Evolutionary conservation across 116 monocot genomes (phyloP).

Genomic region (Trichopus zeylanicus): DNA sequence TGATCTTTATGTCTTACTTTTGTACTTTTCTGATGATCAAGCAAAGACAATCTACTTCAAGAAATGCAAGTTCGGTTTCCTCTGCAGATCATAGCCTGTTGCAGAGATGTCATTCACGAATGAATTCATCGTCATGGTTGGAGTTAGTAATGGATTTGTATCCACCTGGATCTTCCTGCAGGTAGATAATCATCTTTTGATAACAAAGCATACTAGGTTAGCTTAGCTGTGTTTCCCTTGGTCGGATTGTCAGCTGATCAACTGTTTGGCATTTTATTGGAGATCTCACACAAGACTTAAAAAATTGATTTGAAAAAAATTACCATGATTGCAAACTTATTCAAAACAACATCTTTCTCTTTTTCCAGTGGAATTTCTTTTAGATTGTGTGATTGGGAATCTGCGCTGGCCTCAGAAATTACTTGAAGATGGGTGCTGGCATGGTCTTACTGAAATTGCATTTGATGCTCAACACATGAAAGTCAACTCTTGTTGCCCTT

Average conservation of each 20-base stretch:
- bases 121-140: slow-evolving; percentile 51
- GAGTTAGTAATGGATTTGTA: slow-evolving; percentile 71
- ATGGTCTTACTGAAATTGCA: not conserved
- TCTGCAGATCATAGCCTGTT: slow-evolving; percentile 21
- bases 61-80: slow-evolving; percentile 30
- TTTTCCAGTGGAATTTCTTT: no score
- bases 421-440: not conserved
- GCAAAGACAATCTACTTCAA: slow-evolving; percentile 82
- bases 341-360: no score
- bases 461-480: not conserved
- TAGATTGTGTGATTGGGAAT: no score
- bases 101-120: slow-evolving; percentile 24
- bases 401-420: not conserved
- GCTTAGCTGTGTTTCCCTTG: not conserved
- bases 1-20: no score
- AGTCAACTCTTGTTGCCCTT: no score
- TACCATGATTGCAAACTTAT: no score
- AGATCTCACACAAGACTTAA: no score
- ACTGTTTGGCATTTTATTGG: no score
- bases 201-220: not conserved
- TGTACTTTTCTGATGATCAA: slow-evolving; percentile 56
- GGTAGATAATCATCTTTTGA: slow-evolving; percentile 22
- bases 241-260: no score
- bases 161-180: slow-evolving; percentile 60
- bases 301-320: no score